Evolutionary conservation across 2,329 filamentous ascomycete species (phyloP), one percentile per base, ranked within the genome.

Genomic region (Didymella arachidicola): DNA sequence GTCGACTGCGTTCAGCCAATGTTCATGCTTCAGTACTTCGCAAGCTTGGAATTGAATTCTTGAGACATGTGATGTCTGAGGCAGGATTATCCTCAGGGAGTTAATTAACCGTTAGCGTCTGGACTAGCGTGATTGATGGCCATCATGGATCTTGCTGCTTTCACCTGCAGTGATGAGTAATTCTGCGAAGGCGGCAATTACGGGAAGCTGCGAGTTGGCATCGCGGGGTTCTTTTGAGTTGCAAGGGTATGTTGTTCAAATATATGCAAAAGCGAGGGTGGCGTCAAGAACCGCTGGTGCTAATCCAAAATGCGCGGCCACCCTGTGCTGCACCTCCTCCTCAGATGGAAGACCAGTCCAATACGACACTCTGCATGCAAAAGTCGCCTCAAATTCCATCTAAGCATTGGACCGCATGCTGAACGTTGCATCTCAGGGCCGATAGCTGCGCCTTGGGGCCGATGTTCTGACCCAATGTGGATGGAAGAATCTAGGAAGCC

Each of bases 1-100:
- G 18, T 41, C 34, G 41, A 36, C 34, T 32, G 26, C 22, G 22
- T 27, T 38, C 16, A 10, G 44, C 14, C 34, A 25, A 12, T n/a
- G 26, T 18, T 6, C 30, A 56, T 41, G 50, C 44, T 25, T 42
- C 18, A 12, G 22, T 26, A 7, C 29, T 22, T 52, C 38, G 34
- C 3, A 14, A 11, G 11, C 18, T 7, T 12, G 18, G 32, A 56
- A 59, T 42, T 50, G 58, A 29, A 50, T 41, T 52, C 32, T 27
- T 61, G 66, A 66, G 66, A 69, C 66, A 39, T 29, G 47, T 56
- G 53, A 41, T 57, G 66, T 67, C 45, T 65, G 63, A 61, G 56
- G 43, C 53, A 51, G 41, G 27, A 49, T 41, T 3, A 11, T 39
- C 4, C 32, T 46, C 34, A n/a, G 14, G 18, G 14, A 2, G 26